Evolutionary conservation across 2,329 filamentous ascomycete genomes (phyloP).

Genomic region (Beauveria caledonica): DNA sequence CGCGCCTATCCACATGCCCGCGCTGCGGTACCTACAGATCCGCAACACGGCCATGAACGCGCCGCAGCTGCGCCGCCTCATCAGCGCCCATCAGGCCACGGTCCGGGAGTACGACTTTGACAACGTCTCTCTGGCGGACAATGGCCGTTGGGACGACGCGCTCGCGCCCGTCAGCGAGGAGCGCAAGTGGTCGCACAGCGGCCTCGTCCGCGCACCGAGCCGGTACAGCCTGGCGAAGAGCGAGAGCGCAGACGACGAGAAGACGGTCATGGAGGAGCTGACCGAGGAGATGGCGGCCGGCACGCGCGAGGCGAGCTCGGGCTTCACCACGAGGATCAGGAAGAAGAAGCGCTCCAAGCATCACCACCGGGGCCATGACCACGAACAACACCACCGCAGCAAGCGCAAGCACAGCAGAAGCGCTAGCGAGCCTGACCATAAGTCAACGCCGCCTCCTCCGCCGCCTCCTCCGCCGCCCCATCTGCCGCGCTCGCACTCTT

Average conservation of each 20-base stretch:
- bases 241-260: constrained; percentile 27
- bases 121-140: constrained; percentile 58
- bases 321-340: constrained; percentile 39
- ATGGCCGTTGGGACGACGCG: constrained; percentile 73
- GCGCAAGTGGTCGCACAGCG: constrained; percentile 31
- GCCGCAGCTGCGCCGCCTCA: constrained; percentile 60
- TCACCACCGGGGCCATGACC: constrained; percentile 23
- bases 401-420: constrained; percentile 22
- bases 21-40: constrained; percentile 59
- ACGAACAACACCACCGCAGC: constrained; percentile 18
- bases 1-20: constrained; percentile 55
- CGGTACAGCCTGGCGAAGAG: constrained; percentile 25
- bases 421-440: constrained; percentile 17
- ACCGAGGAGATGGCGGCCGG: constrained; percentile 26
- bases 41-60: constrained; percentile 67
- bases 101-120: constrained; percentile 76
- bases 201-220: constrained; percentile 12
- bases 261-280: constrained; percentile 22
- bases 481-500: constrained; percentile 4
- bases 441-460: constrained; percentile 12
- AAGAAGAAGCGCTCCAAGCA: constrained; percentile 35
- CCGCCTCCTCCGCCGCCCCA: too few species aligned
- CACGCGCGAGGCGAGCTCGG: constrained; percentile 20
- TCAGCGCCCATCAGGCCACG: constrained; percentile 56
- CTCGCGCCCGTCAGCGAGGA: constrained; percentile 56